phyloP scores from a whole-genome alignment of 2,329 filamentous ascomycete species.

The Triangularia verruculosa region DNA sequence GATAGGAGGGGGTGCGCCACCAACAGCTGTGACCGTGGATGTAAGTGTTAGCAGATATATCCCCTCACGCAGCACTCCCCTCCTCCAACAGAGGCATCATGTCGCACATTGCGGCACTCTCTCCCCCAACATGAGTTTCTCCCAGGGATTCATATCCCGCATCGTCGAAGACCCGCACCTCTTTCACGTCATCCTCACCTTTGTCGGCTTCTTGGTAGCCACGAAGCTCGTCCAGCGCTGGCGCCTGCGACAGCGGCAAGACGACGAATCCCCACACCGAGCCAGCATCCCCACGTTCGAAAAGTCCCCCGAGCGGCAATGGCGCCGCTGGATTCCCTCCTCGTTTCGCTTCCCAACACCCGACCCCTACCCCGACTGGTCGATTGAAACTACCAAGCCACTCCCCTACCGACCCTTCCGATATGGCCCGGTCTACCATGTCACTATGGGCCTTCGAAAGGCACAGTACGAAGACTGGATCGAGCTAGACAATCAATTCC shows the following conservation, averaged over 20 bases:
- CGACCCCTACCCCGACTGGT: conserved; percentile 65
- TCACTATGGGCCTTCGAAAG: conserved; percentile 73
- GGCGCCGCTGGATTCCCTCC: conserved; percentile 49
- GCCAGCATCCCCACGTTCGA: conserved; percentile 7
- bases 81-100: neutral
- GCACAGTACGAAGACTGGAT: conserved; percentile 75
- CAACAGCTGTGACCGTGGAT: neutral
- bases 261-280: neutral
- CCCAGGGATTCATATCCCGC: neutral
- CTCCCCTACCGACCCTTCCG: conserved; percentile 76
- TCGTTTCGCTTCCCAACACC: conserved; percentile 59
- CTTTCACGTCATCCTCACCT: neutral
- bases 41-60: neutral
- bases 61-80: neutral
- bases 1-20: neutral
- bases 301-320: conserved; percentile 6
- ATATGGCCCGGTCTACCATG: conserved; percentile 71
- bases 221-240: neutral
- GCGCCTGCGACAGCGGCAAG: neutral
- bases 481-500: conserved; percentile 77
- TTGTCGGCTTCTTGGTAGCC: neutral
- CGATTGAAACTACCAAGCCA: conserved; percentile 64
- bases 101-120: neutral
- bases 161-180: neutral
- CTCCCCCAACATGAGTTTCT: conserved; percentile 1